These are phyloP conservation scores for Phytophthora citrophthora DNA, from an alignment of 352 stramenopile species.

Conservation along the genomic window DNA sequence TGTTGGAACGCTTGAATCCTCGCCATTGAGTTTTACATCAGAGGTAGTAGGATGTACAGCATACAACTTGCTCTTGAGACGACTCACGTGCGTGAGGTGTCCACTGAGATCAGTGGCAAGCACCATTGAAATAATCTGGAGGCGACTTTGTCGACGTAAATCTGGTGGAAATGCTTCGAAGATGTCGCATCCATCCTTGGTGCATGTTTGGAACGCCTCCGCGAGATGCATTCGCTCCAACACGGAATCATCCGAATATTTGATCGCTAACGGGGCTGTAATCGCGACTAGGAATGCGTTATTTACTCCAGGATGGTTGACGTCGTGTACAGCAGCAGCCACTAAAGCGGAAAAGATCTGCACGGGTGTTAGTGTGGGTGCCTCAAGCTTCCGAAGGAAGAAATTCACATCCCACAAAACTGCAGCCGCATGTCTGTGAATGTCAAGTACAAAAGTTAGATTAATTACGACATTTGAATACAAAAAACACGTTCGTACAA, in stretches of 20 bases:
- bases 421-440: conserved; percentile 63
- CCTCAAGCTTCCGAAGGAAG: conserved; percentile 58
- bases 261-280: conserved; percentile 85
- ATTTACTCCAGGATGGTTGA: conserved; percentile 93
- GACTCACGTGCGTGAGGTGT: conserved; percentile 78
- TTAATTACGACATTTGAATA: not conserved
- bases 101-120: conserved; percentile 81
- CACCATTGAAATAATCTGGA: conserved; percentile 86
- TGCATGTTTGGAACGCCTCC: conserved; percentile 68
- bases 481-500: conserved; percentile 42
- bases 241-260: conserved; percentile 94
- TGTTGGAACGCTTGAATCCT: conserved; percentile 8
- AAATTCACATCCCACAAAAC: conserved; percentile 81
- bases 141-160: conserved; percentile 55
- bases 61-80: conserved; percentile 80
- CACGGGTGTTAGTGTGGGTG: conserved; percentile 39
- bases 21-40: conserved; percentile 26
- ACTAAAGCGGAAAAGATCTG: conserved; percentile 86
- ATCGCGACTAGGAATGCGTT: conserved; percentile 92
- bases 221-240: conserved; percentile 87
- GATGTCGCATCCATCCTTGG: conserved; percentile 74
- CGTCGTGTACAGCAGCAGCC: conserved; percentile 91
- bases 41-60: conserved; percentile 42
- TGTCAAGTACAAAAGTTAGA: conserved; percentile 2
- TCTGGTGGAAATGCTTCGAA: conserved; percentile 69